Evolutionary conservation across 495 filamentous ascomycete species (phyloP).

Genomic region (Terfezia claveryi): DNA sequence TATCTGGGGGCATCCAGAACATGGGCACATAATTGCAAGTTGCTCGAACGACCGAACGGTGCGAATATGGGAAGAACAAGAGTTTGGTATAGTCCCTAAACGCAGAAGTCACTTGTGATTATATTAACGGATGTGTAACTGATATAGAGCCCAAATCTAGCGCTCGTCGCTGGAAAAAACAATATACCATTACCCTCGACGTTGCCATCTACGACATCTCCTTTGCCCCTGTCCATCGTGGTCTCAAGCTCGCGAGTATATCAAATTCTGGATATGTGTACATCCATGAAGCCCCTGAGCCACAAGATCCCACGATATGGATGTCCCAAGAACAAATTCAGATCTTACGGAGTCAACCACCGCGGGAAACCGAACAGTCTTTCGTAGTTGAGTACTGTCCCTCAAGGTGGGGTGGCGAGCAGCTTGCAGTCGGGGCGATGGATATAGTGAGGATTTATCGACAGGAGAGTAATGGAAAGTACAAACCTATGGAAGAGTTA

Average conservation of each 20-base stretch:
- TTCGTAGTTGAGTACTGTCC: constrained; percentile 64
- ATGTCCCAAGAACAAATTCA: constrained; percentile 40
- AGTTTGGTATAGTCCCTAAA: constrained; percentile 11
- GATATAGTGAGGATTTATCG: constrained; percentile 59
- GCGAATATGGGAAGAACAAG: constrained; percentile 19
- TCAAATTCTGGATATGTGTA: constrained; percentile 58
- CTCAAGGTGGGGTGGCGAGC: constrained; percentile 39
- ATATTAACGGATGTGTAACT: no score
- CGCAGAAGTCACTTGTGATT: no score
- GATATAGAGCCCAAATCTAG: constrained; percentile 8
- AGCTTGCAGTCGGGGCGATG: constrained; percentile 63
- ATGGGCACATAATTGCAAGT: constrained; percentile 18
- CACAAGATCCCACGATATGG: constrained; percentile 64
- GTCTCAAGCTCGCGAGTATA: constrained; percentile 60
- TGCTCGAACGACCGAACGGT: constrained; percentile 18
- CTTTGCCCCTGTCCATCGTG: constrained; percentile 18
- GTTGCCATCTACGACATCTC: constrained; percentile 20
- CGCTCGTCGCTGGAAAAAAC: constrained; percentile 17
- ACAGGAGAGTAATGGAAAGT: constrained; percentile 32
- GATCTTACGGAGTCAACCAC: constrained; percentile 33
- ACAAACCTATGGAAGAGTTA: constrained; percentile 62
- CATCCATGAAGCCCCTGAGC: constrained; percentile 67
- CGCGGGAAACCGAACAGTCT: constrained; percentile 57
- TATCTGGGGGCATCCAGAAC: constrained; percentile 19
- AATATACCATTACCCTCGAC: constrained; percentile 18